Evolutionary conservation across 1,284 basidiomycete genomes (phyloP).

Genomic region (Heliocybe sulcata): DNA sequence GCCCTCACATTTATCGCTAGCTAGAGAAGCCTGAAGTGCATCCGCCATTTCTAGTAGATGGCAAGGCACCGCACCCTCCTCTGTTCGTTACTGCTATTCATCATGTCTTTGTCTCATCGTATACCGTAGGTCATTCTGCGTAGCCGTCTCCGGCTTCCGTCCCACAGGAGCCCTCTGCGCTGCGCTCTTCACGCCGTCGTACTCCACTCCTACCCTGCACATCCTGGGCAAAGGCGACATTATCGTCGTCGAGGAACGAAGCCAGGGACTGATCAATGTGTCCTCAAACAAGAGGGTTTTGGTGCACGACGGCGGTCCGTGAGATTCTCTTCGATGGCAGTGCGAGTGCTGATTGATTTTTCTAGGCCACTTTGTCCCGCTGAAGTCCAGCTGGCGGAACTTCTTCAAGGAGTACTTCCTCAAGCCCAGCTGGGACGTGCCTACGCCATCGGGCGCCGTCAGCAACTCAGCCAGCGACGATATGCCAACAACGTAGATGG

Average conservation of each 20-base stretch:
- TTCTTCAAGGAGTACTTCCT: slow-evolving; percentile 52
- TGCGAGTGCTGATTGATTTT: neutral
- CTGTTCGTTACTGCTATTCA: slow-evolving; percentile 40
- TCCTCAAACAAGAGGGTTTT: slow-evolving; percentile 59
- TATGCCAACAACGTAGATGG: neutral
- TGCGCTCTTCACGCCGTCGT: slow-evolving; percentile 49
- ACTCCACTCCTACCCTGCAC: slow-evolving; percentile 72
- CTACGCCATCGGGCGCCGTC: neutral
- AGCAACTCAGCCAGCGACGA: neutral
- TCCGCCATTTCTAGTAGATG: slow-evolving; percentile 62
- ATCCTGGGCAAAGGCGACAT: slow-evolving; percentile 78
- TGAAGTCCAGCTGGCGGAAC: slow-evolving; percentile 64
- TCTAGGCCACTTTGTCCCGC: slow-evolving; percentile 75
- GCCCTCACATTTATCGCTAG: slow-evolving; percentile 18
- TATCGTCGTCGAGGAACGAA: slow-evolving; percentile 70
- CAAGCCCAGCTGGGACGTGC: neutral
- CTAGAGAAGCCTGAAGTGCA: slow-evolving; percentile 48
- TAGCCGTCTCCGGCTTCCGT: slow-evolving; percentile 64
- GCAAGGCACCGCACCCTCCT: slow-evolving; percentile 56
- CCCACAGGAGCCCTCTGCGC: slow-evolving; percentile 41
- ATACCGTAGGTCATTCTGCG: slow-evolving; percentile 52
- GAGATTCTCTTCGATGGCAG: neutral
- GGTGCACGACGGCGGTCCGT: slow-evolving; percentile 67
- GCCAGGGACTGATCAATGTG: slow-evolving; percentile 50
- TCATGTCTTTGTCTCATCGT: neutral